Evolutionary conservation across 768 basidiomycete genomes (phyloP).

Genomic region (Lentinula lateritia): DNA sequence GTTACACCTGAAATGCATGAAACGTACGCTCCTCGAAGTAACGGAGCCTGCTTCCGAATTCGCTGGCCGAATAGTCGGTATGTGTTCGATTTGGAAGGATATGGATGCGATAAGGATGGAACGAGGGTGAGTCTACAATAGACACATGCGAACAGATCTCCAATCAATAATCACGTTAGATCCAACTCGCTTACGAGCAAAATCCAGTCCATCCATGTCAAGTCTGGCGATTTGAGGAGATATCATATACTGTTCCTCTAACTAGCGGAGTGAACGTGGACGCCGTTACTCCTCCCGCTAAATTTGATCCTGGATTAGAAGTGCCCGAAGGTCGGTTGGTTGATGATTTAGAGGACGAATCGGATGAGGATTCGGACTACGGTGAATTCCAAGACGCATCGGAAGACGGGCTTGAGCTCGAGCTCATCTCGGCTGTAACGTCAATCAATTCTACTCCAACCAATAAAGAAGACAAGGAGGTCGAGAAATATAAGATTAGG

Average conservation of each 20-base stretch:
- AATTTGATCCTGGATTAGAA: background rate
- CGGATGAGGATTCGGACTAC: background rate
- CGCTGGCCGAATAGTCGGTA: background rate
- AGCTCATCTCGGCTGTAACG: background rate
- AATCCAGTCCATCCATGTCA: background rate
- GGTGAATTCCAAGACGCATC: background rate
- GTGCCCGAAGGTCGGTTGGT: background rate
- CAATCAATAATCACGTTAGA: background rate
- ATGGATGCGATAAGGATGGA: background rate
- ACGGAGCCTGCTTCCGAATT: background rate
- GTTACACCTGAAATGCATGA: background rate
- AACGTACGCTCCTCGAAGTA: background rate
- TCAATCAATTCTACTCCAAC: background rate
- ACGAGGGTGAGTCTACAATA: background rate
- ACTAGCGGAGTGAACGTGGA: background rate
- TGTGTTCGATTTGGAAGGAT: background rate
- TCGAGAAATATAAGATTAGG: too few relatives aligned
- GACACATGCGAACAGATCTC: background rate
- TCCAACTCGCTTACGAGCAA: constrained; percentile 1
- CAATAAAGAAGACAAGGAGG: too few relatives aligned
- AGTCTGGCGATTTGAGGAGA: background rate
- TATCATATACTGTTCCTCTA: background rate
- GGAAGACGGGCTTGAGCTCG: background rate
- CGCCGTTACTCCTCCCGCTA: background rate
- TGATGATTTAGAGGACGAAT: background rate